These are phyloP conservation scores for Globisporangium paroecandrum DNA, from an alignment of 352 stramenopile species.

Conservation along the genomic window DNA sequence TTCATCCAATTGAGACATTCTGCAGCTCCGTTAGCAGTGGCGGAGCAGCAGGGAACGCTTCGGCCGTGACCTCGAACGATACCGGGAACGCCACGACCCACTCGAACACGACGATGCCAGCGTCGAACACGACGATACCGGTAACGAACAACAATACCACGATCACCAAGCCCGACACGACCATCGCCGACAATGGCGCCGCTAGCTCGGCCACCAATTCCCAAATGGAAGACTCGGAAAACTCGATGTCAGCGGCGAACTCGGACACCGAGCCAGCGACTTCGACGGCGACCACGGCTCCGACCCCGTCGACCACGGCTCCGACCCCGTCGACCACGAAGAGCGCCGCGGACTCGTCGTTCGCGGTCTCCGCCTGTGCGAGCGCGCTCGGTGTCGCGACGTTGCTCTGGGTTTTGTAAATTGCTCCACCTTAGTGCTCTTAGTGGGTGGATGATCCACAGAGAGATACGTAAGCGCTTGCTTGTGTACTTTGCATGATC, in stretches of 20 bases:
- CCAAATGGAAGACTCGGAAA: background rate
- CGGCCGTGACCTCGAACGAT: background rate
- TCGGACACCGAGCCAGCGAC: background rate
- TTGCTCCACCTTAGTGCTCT: too few species aligned
- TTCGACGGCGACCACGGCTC: background rate
- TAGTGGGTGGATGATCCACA: too few species aligned
- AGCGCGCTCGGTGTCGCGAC: background rate
- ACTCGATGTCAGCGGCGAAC: background rate
- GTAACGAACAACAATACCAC: too few species aligned
- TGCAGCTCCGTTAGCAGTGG: background rate
- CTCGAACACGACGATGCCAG: too few species aligned
- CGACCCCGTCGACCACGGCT: background rate
- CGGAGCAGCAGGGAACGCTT: background rate
- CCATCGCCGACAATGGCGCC: too few species aligned
- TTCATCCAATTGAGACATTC: constrained; percentile 3
- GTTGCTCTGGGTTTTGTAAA: constrained; percentile 2
- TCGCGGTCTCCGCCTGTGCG: background rate
- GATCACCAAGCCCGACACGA: too few species aligned
- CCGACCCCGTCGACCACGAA: background rate
- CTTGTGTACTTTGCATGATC: too few species aligned
- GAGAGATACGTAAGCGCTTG: too few species aligned
- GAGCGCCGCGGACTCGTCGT: background rate
- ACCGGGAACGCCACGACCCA: too few species aligned
- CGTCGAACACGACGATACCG: background rate
- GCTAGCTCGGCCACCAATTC: too few species aligned